Percentiles rank a stretch among this genome's conserved stretches.
Conservation (phyloP, 345 rosid genomes). For the Eucalyptus paniculata region DNA sequence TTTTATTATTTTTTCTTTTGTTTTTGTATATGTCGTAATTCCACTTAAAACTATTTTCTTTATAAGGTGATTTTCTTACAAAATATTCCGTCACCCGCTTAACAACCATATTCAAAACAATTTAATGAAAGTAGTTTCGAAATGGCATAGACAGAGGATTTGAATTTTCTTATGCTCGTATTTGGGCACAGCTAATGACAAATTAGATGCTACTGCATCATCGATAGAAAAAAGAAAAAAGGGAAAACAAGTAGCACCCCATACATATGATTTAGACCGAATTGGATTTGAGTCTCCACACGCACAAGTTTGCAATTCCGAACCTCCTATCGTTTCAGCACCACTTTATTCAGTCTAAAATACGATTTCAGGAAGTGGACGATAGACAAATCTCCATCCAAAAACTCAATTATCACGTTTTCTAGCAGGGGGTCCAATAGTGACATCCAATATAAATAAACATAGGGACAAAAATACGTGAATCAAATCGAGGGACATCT, state of each 20-base stretch:
- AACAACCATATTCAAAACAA: not conserved
- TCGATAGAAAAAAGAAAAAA: not conserved
- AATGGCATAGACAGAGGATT: not conserved
- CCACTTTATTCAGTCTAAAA: not conserved
- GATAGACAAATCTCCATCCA: not conserved
- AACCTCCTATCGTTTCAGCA: not conserved
- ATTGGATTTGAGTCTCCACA: not conserved
- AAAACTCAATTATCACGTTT: not conserved
- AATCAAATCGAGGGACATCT: not conserved
- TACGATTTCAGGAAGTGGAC: not conserved
- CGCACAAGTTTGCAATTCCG: not conserved
- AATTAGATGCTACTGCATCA: not conserved
- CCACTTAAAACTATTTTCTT: not conserved
- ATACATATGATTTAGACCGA: not conserved
- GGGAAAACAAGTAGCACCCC: not conserved
- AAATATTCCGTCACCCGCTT: not conserved
- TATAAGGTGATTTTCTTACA: not conserved
- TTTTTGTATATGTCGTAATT: not conserved
- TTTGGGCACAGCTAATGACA: not conserved
- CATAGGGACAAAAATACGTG: not conserved
- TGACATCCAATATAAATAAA: not conserved
- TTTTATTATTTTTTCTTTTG: not conserved
- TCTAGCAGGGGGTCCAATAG: not conserved
- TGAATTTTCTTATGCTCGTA: not conserved
- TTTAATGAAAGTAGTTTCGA: not conserved